Conservation (phyloP, 306 rosid species). For the Gastrolobium bilobum region DNA sequence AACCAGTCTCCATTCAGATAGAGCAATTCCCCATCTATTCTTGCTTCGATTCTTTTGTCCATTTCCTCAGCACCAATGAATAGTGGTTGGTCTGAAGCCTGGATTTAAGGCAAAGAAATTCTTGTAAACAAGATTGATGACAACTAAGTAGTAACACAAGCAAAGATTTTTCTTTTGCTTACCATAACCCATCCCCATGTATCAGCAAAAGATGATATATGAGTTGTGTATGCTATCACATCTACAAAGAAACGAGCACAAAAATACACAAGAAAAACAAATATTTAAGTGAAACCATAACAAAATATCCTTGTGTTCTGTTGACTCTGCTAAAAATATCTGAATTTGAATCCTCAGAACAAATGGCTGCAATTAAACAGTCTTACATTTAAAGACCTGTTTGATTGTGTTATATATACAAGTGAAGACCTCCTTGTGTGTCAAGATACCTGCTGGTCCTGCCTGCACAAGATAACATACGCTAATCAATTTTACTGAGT, state of each 20-base stretch:
- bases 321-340: background rate
- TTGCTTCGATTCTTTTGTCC: conserved; percentile 71
- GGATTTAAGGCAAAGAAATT: conserved; percentile 13
- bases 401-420: conserved; percentile 76
- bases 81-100: conserved; percentile 86
- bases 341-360: background rate
- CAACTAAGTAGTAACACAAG: background rate
- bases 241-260: conserved; percentile 51
- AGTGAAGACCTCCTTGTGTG: conserved; percentile 87
- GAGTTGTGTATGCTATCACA: conserved; percentile 77
- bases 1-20: conserved; percentile 70
- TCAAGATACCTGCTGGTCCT: conserved; percentile 88
- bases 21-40: conserved; percentile 69
- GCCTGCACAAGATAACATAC: conserved; percentile 56
- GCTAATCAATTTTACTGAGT: background rate
- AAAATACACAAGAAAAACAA: background rate
- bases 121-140: background rate
- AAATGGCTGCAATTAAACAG: conserved; percentile 2
- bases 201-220: conserved; percentile 85
- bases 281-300: background rate
- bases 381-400: conserved; percentile 80
- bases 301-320: background rate
- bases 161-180: conserved; percentile 37
- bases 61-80: conserved; percentile 67
- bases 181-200: conserved; percentile 97